Percentiles rank a stretch among this genome's conserved stretches.
These are phyloP conservation scores for Monosporascus sp. DNA, from an alignment of 2,329 filamentous ascomycete species.

Conservation along the genomic window DNA sequence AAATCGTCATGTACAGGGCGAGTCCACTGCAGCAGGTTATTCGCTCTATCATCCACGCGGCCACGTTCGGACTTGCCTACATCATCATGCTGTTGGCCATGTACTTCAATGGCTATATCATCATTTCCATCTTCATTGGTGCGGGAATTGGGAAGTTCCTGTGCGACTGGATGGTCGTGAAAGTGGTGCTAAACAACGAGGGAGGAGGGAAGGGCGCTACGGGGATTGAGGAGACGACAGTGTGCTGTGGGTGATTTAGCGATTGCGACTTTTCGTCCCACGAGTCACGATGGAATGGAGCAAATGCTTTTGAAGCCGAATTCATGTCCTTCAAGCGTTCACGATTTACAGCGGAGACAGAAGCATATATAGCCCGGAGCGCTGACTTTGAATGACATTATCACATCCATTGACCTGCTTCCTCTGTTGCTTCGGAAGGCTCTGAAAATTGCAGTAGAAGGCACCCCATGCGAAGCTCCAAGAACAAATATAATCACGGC, in stretches of 20 bases:
- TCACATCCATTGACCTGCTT: too few relatives aligned
- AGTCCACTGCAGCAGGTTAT: constrained; percentile 36
- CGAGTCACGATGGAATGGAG: too few relatives aligned
- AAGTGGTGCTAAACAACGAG: constrained; percentile 28
- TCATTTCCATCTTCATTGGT: constrained; percentile 41
- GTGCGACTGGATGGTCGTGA: constrained; percentile 47
- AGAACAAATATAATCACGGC: too few relatives aligned
- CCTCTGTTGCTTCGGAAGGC: too few relatives aligned
- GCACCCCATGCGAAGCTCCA: too few relatives aligned
- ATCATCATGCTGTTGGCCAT: constrained; percentile 41
- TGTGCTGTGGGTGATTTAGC: constrained; percentile 37
- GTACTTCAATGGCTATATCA: constrained; percentile 42
- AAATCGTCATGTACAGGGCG: constrained; percentile 31
- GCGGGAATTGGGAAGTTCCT: constrained; percentile 48
- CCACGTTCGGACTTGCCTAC: constrained; percentile 37
- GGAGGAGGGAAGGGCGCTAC: constrained; percentile 17
- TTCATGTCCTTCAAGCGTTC: too few relatives aligned
- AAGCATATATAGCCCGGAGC: too few relatives aligned
- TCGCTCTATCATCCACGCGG: constrained; percentile 33
- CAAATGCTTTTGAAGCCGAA: too few relatives aligned
- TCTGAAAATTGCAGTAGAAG: too few relatives aligned
- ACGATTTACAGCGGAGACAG: too few relatives aligned
- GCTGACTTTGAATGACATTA: too few relatives aligned
- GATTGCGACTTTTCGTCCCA: too few relatives aligned
- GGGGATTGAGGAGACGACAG: constrained; percentile 40